phyloP scores from a whole-genome alignment of 1,139 yeast species.

The Insectozyma bohioensis region DNA sequence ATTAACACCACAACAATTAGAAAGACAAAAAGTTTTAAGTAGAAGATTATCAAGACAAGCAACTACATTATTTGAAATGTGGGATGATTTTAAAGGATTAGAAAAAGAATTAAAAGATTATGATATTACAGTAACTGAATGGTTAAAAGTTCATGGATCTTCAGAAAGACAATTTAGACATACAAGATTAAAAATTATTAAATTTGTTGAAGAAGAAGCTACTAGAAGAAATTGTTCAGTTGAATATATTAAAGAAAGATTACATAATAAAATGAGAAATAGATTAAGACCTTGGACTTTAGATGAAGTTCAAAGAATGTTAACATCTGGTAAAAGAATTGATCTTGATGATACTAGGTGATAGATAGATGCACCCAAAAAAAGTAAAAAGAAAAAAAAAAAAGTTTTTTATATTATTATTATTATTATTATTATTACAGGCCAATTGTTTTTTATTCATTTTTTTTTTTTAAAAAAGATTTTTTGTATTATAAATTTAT shows the following conservation, averaged over 20 bases:
- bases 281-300: slow-evolving; percentile 37
- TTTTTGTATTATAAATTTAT: too few relatives aligned
- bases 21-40: slow-evolving; percentile 24
- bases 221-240: slow-evolving; percentile 20
- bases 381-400: neutral
- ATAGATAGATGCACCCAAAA: neutral
- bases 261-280: slow-evolving; percentile 35
- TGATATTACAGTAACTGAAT: slow-evolving; percentile 33
- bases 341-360: slow-evolving; percentile 23
- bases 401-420: too few relatives aligned
- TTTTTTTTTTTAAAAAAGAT: too few relatives aligned
- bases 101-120: slow-evolving; percentile 28
- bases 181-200: slow-evolving; percentile 33
- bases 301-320: slow-evolving; percentile 41
- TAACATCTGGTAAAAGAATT: slow-evolving; percentile 34
- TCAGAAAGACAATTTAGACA: slow-evolving; percentile 37
- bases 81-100: slow-evolving; percentile 38
- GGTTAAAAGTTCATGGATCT: slow-evolving; percentile 37
- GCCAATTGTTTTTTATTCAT: too few relatives aligned
- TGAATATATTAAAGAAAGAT: slow-evolving; percentile 29
- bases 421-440: too few relatives aligned
- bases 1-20: slow-evolving; percentile 14
- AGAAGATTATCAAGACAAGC: slow-evolving; percentile 35
- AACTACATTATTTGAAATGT: slow-evolving; percentile 34
- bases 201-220: slow-evolving; percentile 37